Evolutionary conservation across 2,329 filamentous ascomycete species (phyloP).

Genomic region (Sordariomycetes sp.): DNA sequence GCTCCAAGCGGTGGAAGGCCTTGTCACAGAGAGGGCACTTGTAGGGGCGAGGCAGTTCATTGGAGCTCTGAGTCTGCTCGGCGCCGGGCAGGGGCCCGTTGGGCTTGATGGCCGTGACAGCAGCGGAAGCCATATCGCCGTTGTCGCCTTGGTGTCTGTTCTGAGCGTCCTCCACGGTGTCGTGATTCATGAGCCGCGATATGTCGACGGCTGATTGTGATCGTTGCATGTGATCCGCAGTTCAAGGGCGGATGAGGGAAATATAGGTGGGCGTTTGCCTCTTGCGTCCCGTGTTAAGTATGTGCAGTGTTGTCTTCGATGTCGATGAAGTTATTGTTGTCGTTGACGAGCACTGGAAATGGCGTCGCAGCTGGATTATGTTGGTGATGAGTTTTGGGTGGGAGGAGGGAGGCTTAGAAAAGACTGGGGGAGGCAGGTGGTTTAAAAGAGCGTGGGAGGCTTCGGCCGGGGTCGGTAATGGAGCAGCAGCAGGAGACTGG

Average conservation of each 20-base stretch:
- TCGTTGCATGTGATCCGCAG: constrained; percentile 62
- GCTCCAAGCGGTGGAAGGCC: constrained; percentile 95
- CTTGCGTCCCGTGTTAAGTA: too few relatives aligned
- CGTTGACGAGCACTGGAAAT: not conserved
- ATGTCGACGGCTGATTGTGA: constrained; percentile 66
- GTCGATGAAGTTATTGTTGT: not conserved
- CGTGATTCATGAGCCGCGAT: constrained; percentile 63
- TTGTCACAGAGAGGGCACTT: constrained; percentile 98
- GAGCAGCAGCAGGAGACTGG: too few relatives aligned
- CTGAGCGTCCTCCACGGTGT: constrained; percentile 12
- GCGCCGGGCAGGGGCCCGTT: constrained; percentile 54
- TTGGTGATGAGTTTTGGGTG: not conserved
- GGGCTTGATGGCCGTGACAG: constrained; percentile 49
- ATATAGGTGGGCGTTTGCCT: not conserved
- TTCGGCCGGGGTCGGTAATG: constrained; percentile 7
- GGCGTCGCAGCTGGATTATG: not conserved
- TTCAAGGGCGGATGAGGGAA: constrained; percentile 1
- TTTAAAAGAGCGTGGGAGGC: constrained; percentile 6
- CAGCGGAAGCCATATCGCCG: constrained; percentile 39
- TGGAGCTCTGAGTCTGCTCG: constrained; percentile 44
- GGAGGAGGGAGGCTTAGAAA: not conserved
- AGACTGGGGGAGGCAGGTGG: constrained; percentile 4
- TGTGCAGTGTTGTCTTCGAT: not conserved
- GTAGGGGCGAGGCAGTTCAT: constrained; percentile 87
- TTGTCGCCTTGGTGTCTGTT: constrained; percentile 18